Percentiles rank a stretch among this genome's conserved stretches.
Evolutionary conservation across 2,329 filamentous ascomycete species (phyloP).

Genomic region (Curvularia verruculosa): DNA sequence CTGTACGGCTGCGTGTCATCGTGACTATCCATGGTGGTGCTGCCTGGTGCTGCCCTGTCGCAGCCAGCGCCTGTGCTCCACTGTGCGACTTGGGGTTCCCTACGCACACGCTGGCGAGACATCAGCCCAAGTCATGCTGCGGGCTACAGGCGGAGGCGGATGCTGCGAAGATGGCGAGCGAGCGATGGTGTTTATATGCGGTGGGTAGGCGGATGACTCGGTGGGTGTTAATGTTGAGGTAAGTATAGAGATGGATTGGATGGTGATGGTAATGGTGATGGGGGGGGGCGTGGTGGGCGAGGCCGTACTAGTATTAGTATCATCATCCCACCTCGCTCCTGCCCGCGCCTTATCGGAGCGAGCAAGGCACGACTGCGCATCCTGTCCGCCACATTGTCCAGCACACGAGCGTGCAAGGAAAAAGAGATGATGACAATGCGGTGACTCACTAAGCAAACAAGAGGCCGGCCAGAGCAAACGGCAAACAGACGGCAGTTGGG

Average conservation of each 20-base stretch:
- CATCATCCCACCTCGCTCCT: slow-evolving; percentile 11
- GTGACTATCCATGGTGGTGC: slow-evolving; percentile 4
- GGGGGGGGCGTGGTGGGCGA: neutral
- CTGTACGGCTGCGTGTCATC: slow-evolving; percentile 1
- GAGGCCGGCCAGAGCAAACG: neutral
- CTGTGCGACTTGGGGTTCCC: slow-evolving; percentile 14
- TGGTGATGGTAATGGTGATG: neutral
- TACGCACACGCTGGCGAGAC: slow-evolving; percentile 7
- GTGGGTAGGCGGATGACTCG: neutral
- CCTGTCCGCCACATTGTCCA: neutral
- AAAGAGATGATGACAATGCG: neutral
- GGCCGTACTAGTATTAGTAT: neutral
- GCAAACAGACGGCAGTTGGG: neutral
- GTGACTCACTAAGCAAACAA: neutral
- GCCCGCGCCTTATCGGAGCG: slow-evolving; percentile 9
- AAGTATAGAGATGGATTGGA: neutral
- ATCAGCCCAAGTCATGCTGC: slow-evolving; percentile 1
- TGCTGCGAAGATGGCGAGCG: neutral
- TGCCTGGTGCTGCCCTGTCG: neutral
- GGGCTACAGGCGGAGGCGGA: neutral
- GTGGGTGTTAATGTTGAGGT: slow-evolving; percentile 9
- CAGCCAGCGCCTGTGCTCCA: slow-evolving; percentile 8
- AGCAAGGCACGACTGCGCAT: slow-evolving; percentile 5
- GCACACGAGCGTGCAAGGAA: neutral
- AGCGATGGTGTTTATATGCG: neutral